Percentiles rank a stretch among this genome's conserved stretches.
phyloP scores from a whole-genome alignment of 2,329 filamentous ascomycete genomes.

The Penicillium sp. region DNA sequence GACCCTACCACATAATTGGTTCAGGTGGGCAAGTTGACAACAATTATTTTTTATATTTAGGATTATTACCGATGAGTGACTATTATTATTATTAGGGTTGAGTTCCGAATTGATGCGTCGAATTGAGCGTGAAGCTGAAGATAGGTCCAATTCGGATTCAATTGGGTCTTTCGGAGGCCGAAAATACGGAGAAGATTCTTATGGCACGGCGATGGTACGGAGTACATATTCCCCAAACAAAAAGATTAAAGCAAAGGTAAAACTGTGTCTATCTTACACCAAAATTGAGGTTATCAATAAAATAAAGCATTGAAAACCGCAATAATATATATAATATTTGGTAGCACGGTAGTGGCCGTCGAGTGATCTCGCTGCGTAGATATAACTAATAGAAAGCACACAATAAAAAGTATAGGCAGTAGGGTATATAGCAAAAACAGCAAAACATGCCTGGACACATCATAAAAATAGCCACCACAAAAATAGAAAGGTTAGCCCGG shows the following conservation, averaged over 20 bases:
- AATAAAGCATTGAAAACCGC: neutral
- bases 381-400: neutral
- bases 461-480: neutral
- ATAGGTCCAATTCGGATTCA: too few species aligned
- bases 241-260: neutral
- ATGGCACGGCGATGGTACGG: too few species aligned
- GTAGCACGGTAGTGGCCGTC: neutral
- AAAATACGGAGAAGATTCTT: too few species aligned
- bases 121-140: too few species aligned
- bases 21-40: too few species aligned
- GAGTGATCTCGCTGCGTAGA: neutral
- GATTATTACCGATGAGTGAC: neutral
- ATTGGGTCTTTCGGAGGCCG: too few species aligned
- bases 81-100: too few species aligned
- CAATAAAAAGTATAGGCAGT: constrained; percentile 1
- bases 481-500: neutral
- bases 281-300: neutral
- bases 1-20: too few species aligned
- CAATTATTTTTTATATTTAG: too few species aligned
- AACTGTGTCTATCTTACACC: neutral
- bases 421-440: constrained; percentile 8
- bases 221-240: too few species aligned
- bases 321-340: neutral
- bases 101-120: too few species aligned
- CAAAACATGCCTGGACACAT: neutral